Evolutionary conservation across 768 basidiomycete genomes (phyloP), one percentile per base, ranked within the genome.

Genomic region (Rhizopogon sp.): DNA sequence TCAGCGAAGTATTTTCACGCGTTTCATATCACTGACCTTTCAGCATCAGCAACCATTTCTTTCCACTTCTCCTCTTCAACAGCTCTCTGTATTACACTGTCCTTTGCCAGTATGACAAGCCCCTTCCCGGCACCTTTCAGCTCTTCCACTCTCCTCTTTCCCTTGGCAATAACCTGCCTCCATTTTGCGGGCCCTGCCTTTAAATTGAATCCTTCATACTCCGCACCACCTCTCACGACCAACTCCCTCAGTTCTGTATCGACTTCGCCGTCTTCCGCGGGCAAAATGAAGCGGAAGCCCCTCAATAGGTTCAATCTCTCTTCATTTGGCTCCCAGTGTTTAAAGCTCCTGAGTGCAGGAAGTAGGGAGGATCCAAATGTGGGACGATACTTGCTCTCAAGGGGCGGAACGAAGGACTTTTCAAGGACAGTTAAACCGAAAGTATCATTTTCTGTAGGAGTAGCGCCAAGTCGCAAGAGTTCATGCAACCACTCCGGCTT

Each of bases 401-500:
- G 59, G 0, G 88, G 87, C 1, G 85, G 73, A 6, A 47, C 49
- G 43, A 82, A 88, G 0, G 67, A 62, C 17, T 76, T 66, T 62
- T 88, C 85, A 7, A 88, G 70, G n/a, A 66, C 59, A 0, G 70
- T 29, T 7, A 66, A 69, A 43, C 63, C 69, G 9, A 70, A 64
- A 3, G 69, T 63, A 39, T 79, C 68, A 2, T 63, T 57, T 13
- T 69, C 66, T 3, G 64, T 64, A 4, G 71, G 66, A 10, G 73
- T 60, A 16, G 60, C 67, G 7, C 83, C 83, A 0, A 82, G 71
- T 2, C 77, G 75, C 31, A 90, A 56, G 31, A 88, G 63, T 53
- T 89, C 83, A 6, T 69, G 66, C 25, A 90, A 68, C 89, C 89
- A 92, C 45, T 85, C 83, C 0, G 77, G 74, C 55, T 76, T 88